Evolutionary conservation across 768 basidiomycete species (phyloP).

Genomic region (Boletus insuetus): DNA sequence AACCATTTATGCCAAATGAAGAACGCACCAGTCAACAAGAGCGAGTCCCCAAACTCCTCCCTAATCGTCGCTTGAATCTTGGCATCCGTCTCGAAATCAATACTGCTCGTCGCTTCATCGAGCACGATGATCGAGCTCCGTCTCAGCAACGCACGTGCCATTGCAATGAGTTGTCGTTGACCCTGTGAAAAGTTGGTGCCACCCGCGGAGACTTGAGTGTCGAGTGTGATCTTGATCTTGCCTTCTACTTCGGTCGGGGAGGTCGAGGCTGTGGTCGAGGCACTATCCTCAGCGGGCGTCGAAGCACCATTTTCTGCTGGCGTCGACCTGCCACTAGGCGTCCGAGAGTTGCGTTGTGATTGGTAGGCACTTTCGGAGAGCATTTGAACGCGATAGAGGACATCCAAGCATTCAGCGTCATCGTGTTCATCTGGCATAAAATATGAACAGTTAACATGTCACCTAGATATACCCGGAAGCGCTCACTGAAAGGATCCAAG

Average conservation of each 20-base stretch:
- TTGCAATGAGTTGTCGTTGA: constrained; percentile 83
- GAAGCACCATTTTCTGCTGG: constrained; percentile 41
- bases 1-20: too few relatives aligned
- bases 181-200: constrained; percentile 93
- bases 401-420: constrained; percentile 78
- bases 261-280: constrained; percentile 41
- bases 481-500: constrained; percentile 64
- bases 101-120: constrained; percentile 84
- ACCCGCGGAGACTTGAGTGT: constrained; percentile 80
- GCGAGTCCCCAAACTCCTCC: constrained; percentile 74
- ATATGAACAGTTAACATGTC: background rate
- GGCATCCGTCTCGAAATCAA: constrained; percentile 84
- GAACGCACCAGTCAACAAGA: constrained; percentile 66
- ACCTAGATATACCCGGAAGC: background rate
- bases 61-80: constrained; percentile 89
- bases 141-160: constrained; percentile 77
- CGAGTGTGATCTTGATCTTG: constrained; percentile 59
- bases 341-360: constrained; percentile 51
- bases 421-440: constrained; percentile 59
- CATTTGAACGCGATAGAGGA: constrained; percentile 79
- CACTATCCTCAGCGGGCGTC: constrained; percentile 40
- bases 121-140: constrained; percentile 72
- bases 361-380: constrained; percentile 47
- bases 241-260: constrained; percentile 51
- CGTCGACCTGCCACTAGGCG: constrained; percentile 45